Base-by-base conservation (phyloP, 2,329 filamentous ascomycete species). In the Pleurostoma richardsiae region DNA sequence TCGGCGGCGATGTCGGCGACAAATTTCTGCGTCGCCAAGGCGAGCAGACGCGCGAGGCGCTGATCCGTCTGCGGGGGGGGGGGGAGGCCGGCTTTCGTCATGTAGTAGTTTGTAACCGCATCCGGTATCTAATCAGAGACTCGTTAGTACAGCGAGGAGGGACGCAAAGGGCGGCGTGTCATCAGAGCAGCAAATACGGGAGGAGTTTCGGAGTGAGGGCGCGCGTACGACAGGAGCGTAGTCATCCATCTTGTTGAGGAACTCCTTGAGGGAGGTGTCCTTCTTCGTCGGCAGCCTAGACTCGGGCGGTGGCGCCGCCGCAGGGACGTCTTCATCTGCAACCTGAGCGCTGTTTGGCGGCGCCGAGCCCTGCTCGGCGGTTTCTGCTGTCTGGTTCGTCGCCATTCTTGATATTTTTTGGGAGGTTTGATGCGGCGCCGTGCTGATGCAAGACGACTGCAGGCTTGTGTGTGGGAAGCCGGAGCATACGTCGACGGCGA, bases 21-120 rank as follows among this genome's bases (percentile, higher is more conserved):
- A 75, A 99, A 99, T 65, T 99, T 99, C 64, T 99, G 94, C 0
- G 94, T 96, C n/a, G 94, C 94, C 6, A 99, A 86, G 3, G 94
- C 92, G 40, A 99, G 86, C 3, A 99, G 86, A 42, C 92, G 90
- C 27, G 92, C 90, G 29, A 99, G 86, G 49, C 91, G 89, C 26
- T 86, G 86, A 59, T 96, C 90, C 44, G 90, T 95, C 58, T 94
- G 86, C 0, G 90, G 91, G 39, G 92, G 90, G 2, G 92, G 92
- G 31, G 94, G 91, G 4, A 99, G 88, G 45, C 94, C 94, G 54
- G 92, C 90, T 57, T 95, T 87, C 36, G 92, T 95, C 72, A 99
- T 88, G 72, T 99, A 99, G 77, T 97, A 96, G 66, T 95, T 86
- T 52, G 91, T 97, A 27, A 99, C 94, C 26, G 94, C 94, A 63